Percentiles rank a stretch among this genome's conserved stretches.
Conservation (phyloP, 305 asterid genomes). For the Fraxinus sp. region DNA sequence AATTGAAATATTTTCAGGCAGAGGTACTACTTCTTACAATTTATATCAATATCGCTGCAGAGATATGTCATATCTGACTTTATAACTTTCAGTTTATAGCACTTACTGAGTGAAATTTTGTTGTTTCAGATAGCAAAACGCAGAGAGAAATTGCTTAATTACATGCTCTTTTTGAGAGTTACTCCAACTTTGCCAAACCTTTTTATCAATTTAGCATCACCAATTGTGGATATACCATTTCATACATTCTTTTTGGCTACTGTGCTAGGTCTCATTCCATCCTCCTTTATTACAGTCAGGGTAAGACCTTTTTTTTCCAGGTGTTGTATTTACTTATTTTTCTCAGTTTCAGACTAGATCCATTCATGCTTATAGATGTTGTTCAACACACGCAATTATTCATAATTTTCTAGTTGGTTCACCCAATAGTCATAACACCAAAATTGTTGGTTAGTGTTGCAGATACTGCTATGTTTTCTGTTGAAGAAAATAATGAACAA, state of each 20-base stretch:
- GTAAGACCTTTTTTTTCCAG: slow-evolving; percentile 41
- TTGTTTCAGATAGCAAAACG: slow-evolving; percentile 65
- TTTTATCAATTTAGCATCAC: slow-evolving; percentile 93
- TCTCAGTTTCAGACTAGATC: neutral
- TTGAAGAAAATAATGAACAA: neutral
- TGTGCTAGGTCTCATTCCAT: slow-evolving; percentile 80
- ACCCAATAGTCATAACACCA: neutral
- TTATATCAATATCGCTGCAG: neutral
- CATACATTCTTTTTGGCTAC: slow-evolving; percentile 84
- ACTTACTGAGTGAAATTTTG: neutral
- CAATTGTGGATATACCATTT: slow-evolving; percentile 87
- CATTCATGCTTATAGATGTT: neutral
- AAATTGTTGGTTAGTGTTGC: neutral
- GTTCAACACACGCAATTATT: neutral
- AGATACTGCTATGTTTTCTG: neutral
- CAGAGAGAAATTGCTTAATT: slow-evolving; percentile 79
- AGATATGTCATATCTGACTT: neutral
- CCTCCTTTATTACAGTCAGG: slow-evolving; percentile 81
- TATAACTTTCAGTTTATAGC: neutral
- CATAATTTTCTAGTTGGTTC: neutral
- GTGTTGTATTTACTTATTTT: neutral
- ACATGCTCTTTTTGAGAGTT: slow-evolving; percentile 85
- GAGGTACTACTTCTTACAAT: slow-evolving; percentile 45
- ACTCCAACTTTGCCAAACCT: slow-evolving; percentile 88
- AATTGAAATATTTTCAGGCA: slow-evolving; percentile 70